These are phyloP conservation scores for Aspergillus tamarii DNA, from an alignment of 2,329 filamentous ascomycete genomes.

Conservation along the genomic window DNA sequence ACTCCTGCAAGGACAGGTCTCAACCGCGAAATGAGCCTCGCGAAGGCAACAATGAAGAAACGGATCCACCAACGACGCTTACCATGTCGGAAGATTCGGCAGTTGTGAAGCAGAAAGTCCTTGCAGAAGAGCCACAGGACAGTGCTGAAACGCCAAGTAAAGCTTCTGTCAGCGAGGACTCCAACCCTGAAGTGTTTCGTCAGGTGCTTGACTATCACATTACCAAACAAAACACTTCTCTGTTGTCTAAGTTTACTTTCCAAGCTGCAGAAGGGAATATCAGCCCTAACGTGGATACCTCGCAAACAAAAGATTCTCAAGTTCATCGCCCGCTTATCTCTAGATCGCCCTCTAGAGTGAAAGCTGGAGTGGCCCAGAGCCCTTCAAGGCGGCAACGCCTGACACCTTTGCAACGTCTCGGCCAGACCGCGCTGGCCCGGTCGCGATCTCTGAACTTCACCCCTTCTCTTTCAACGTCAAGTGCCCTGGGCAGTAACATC, in stretches of 20 bases:
- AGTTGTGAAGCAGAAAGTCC: neutral
- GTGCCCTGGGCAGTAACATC: neutral
- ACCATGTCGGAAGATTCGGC: neutral
- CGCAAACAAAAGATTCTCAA: neutral
- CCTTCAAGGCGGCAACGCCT: constrained; percentile 20
- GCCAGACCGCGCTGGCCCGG: constrained; percentile 42
- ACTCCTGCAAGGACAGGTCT: neutral
- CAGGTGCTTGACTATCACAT: constrained; percentile 42
- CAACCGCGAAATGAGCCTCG: neutral
- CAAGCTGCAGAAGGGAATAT: constrained; percentile 19
- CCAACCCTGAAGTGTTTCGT: constrained; percentile 31
- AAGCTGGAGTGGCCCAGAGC: neutral
- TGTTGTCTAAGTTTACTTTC: constrained; percentile 43
- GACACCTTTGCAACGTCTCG: constrained; percentile 47
- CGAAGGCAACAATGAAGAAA: neutral
- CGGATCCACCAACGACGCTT: neutral
- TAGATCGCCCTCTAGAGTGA: neutral
- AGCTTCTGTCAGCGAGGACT: constrained; percentile 19
- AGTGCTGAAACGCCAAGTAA: neutral
- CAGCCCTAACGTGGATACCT: constrained; percentile 5
- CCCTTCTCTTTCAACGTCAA: constrained; percentile 10
- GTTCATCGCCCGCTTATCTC: neutral
- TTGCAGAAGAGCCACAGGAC: neutral
- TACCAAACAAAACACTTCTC: constrained; percentile 37
- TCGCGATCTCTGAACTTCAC: constrained; percentile 40